Base-by-base conservation (phyloP, 371 early-diverging fungal species). In the Mucor saturninus region DNA sequence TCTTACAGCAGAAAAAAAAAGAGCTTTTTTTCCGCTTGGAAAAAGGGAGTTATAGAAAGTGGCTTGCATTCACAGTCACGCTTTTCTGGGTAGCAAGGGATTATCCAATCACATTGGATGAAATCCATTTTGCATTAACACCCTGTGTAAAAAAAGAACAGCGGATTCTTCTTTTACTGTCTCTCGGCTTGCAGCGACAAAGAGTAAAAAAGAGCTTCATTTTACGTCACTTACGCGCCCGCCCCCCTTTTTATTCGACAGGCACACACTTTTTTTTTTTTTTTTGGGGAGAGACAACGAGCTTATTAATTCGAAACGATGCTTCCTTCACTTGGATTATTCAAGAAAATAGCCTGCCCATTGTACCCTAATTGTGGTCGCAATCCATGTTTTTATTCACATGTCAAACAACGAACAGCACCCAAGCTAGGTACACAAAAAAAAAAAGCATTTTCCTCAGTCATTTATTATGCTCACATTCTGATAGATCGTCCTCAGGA, bases 281-380 rank as follows among this genome's bases (percentile, higher is more conserved):
- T 35, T 4, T 35, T 35, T 35, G 0, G 35, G 35, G 35, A 35
- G 35, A 6, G 35, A 6, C 35, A 35, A 35, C 35, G 8, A 35
- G 6, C 0, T 35, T 4, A 35, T 21, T 21, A 21, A 21, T 21
- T 21, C 1, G 21, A 21, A 30, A 55, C 38, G 8, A 79, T 79
- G 80, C 55, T 79, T 38, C 80, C 75, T 40, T 65, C 73, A 3
- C 42, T 73, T 8, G 76, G 71, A 8, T 62, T 79, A 38, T 79
- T 79, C 49, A 68, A 68, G 40, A 58, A 62, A 2, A 50, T 71
- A 37, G 62, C 69, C 15, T 79, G 80, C 59, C 80, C 80, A 31
- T 10, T 61, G 0, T 72, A 68, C 51, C 76, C 76, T 10, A 60
- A 71, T 7, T 79, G 80, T 31, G 40, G 32, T 29, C 66, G 75